Evolutionary conservation across 257 asterid genomes (phyloP).

Genomic region (Nicotiana noctiflora): DNA sequence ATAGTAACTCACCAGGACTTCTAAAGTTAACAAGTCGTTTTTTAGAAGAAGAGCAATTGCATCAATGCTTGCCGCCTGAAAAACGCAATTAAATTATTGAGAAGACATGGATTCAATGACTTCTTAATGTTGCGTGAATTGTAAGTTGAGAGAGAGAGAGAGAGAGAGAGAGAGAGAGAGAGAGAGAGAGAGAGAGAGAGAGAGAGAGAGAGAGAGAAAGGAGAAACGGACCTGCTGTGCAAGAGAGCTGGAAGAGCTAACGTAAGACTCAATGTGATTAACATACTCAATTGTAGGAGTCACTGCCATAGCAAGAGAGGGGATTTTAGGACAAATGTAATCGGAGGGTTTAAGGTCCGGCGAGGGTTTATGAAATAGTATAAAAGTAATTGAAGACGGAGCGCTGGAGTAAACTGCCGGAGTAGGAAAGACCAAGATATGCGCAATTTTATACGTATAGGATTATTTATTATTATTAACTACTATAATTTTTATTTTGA

Average conservation of each 20-base stretch:
- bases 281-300: slow-evolving; percentile 29
- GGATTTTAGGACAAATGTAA: background rate
- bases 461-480: no score
- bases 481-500: no score
- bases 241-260: slow-evolving; percentile 53
- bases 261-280: slow-evolving; percentile 67
- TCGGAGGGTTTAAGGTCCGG: slow-evolving; percentile 23
- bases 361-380: slow-evolving; percentile 18
- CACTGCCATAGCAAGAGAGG: slow-evolving; percentile 29
- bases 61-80: slow-evolving; percentile 60
- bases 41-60: slow-evolving; percentile 53
- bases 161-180: background rate
- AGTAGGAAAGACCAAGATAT: background rate
- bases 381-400: background rate
- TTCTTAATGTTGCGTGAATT: background rate
- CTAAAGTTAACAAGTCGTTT: slow-evolving; percentile 54
- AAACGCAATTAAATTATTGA: slow-evolving; percentile 12
- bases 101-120: background rate
- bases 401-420: background rate
- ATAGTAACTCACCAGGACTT: slow-evolving; percentile 46
- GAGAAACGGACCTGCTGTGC: slow-evolving; percentile 53
- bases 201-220: background rate
- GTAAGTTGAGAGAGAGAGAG: background rate
- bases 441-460: background rate
- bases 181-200: background rate